Conservation (phyloP, 2,329 filamentous ascomycete species). For the Furcasterigmium furcatum region DNA sequence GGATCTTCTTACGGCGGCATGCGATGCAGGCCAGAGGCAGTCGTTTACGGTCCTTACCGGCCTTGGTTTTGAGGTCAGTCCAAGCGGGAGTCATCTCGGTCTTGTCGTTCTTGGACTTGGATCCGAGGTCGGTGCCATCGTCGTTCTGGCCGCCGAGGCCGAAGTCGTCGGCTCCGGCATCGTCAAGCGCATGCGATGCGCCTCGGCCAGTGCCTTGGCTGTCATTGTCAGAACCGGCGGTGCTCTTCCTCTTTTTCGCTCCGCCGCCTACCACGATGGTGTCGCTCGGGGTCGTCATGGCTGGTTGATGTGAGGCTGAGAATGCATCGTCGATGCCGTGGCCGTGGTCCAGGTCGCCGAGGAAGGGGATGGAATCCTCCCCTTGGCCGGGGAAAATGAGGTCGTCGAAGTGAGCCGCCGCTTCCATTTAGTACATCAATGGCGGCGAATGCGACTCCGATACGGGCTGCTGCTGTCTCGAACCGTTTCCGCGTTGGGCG, state of each 20-base stretch:
- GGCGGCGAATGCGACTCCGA: background rate
- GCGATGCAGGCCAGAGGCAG: slow-evolving; percentile 93
- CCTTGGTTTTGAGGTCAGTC: slow-evolving; percentile 85
- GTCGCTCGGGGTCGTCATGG: background rate
- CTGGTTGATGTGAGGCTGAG: slow-evolving; percentile 11
- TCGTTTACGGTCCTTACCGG: slow-evolving; percentile 92
- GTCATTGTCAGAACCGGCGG: slow-evolving; percentile 42
- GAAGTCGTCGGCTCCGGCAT: slow-evolving; percentile 56
- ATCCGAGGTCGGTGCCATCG: slow-evolving; percentile 52
- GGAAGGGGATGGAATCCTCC: slow-evolving; percentile 33
- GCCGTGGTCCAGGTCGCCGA: slow-evolving; percentile 28
- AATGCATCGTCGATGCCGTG: slow-evolving; percentile 25
- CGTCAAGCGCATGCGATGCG: slow-evolving; percentile 45
- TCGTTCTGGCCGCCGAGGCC: slow-evolving; percentile 43
- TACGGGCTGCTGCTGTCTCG: too few relatives aligned
- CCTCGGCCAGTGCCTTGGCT: slow-evolving; percentile 40
- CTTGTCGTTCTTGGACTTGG: slow-evolving; percentile 55
- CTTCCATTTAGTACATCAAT: slow-evolving; percentile 43
- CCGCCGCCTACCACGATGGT: background rate
- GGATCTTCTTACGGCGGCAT: slow-evolving; percentile 94
- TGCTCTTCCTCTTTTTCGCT: slow-evolving; percentile 19
- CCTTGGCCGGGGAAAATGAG: slow-evolving; percentile 50
- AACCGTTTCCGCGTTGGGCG: too few relatives aligned
- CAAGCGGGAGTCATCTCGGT: slow-evolving; percentile 61
- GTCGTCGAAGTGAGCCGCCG: slow-evolving; percentile 46